A percentile compares a stretch with the other conserved stretches of the same genome.
phyloP scores from a whole-genome alignment of 768 basidiomycete genomes.

The Butyriboletus loyo region DNA sequence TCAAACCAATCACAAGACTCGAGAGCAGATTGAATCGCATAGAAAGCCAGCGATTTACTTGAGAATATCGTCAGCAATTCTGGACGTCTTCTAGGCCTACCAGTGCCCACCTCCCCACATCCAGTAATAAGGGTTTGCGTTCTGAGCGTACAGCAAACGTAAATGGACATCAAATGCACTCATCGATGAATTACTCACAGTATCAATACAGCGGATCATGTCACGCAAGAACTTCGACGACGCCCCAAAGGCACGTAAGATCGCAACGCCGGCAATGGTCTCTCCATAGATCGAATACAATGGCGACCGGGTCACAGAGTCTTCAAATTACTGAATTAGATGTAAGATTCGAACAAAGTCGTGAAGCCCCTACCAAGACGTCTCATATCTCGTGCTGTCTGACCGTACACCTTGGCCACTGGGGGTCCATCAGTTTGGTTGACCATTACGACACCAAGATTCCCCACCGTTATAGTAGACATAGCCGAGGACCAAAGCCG shows the following conservation, averaged over 20 bases:
- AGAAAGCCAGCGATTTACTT: slow-evolving; percentile 89
- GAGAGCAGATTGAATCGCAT: slow-evolving; percentile 85
- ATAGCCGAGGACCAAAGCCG: slow-evolving; percentile 50
- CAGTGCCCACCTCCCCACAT: slow-evolving; percentile 72
- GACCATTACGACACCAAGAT: neutral
- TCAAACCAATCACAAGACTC: slow-evolving; percentile 67
- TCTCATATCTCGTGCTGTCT: slow-evolving; percentile 85
- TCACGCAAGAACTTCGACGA: slow-evolving; percentile 83
- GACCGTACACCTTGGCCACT: slow-evolving; percentile 61
- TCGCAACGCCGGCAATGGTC: slow-evolving; percentile 49
- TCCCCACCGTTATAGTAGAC: slow-evolving; percentile 70
- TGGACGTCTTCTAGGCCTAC: neutral
- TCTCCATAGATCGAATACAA: slow-evolving; percentile 47
- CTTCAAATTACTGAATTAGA: slow-evolving; percentile 20
- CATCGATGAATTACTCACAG: slow-evolving; percentile 42
- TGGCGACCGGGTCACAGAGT: slow-evolving; percentile 48
- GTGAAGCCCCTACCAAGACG: slow-evolving; percentile 52
- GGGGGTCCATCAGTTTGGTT: slow-evolving; percentile 6
- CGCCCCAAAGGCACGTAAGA: slow-evolving; percentile 82
- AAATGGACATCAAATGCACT: neutral
- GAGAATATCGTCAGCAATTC: slow-evolving; percentile 7
- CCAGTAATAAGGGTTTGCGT: slow-evolving; percentile 81
- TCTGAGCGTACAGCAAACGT: slow-evolving; percentile 30
- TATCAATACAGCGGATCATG: slow-evolving; percentile 80
- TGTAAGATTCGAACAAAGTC: neutral